Evolutionary conservation across 495 filamentous ascomycete genomes (phyloP), one percentile per base, ranked within the genome.

Genomic region (Penicillium silybi): DNA sequence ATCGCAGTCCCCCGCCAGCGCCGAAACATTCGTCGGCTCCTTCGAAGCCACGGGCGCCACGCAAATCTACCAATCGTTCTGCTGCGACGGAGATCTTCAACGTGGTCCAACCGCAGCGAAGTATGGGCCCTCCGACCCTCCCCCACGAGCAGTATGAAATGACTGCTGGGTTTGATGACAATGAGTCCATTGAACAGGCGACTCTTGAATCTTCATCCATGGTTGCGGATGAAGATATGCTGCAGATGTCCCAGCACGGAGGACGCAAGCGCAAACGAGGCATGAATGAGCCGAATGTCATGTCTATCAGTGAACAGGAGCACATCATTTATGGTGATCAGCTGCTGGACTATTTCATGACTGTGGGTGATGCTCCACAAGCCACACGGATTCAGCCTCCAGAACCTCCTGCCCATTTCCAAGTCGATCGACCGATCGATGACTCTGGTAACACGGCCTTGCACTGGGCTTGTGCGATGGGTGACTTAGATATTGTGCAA

Each of bases 391-490:
- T 77, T 1, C 76, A 83, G 26, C 86, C 86, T 19, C 90, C 91
- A 6, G 78, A 85, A 38, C 90, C 92, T 7, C 93, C 93, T 0
- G 67, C 79, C 15, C 84, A 89, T 58, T 95, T 93, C 64, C 83
- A 95, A 53, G 83, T 95, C 13, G 85, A 97, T 70, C 87, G 89
- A 63, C 72, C 84, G 23, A 96, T 98, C 58, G 93, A 98, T 60
- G 84, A 88, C 17, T 89, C 92, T 44, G 82, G 83, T 4, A 90
- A 97, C 59, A 92, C 88, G 2, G 90, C 91, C 3, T 77, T 98
- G 50, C 93, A 98, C 64, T 98, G 93, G 93, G 93, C 90, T 16
- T 87, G 89, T 51, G 87, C 93, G n/a, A 97, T 98, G 93, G 93
- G 92, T 37, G 93, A 98, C 61, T 72, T 97, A 16, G 87, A 90